Percentiles rank a stretch among this genome's conserved stretches.
phyloP scores from a whole-genome alignment of 208 protist species.

The Tritrichomonas musculus region DNA sequence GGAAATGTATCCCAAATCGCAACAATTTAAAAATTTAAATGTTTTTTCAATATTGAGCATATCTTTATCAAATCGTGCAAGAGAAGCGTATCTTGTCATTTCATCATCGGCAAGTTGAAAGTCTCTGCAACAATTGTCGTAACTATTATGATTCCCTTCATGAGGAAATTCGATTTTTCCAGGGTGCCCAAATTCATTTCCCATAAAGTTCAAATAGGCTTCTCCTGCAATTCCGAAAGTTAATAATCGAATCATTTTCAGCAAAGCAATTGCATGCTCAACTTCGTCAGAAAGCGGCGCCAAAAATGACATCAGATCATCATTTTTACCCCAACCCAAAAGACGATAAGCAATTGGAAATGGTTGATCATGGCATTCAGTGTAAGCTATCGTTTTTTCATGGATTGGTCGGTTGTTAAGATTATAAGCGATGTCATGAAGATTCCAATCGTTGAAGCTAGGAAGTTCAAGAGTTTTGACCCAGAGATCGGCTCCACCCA shows the following conservation, averaged over 20 bases:
- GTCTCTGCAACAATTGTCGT: constrained; percentile 63
- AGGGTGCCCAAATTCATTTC: constrained; percentile 83
- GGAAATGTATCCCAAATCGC: not conserved
- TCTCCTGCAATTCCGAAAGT: constrained; percentile 62
- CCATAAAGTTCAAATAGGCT: constrained; percentile 66
- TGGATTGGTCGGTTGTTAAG: constrained; percentile 64
- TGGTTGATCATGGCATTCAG: constrained; percentile 75
- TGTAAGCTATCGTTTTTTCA: constrained; percentile 69
- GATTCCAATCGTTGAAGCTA: constrained; percentile 65
- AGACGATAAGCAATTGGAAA: constrained; percentile 76
- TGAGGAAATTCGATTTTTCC: constrained; percentile 83
- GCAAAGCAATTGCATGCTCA: not conserved
- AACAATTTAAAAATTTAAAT: not conserved
- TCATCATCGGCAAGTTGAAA: constrained; percentile 64
- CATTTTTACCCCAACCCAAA: constrained; percentile 72
- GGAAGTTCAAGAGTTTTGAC: constrained; percentile 55
- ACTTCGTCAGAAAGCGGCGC: not conserved
- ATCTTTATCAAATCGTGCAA: constrained; percentile 62
- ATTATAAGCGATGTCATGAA: constrained; percentile 59
- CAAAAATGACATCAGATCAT: not conserved
- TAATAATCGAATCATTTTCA: constrained; percentile 61
- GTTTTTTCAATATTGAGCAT: constrained; percentile 55
- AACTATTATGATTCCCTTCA: constrained; percentile 63
- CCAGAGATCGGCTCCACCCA: constrained; percentile 76
- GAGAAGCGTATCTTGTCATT: constrained; percentile 59